Percentiles rank a stretch among this genome's conserved stretches.
Evolutionary conservation across 768 basidiomycete genomes (phyloP).

Genomic region (Tricholoma furcatifolium): DNA sequence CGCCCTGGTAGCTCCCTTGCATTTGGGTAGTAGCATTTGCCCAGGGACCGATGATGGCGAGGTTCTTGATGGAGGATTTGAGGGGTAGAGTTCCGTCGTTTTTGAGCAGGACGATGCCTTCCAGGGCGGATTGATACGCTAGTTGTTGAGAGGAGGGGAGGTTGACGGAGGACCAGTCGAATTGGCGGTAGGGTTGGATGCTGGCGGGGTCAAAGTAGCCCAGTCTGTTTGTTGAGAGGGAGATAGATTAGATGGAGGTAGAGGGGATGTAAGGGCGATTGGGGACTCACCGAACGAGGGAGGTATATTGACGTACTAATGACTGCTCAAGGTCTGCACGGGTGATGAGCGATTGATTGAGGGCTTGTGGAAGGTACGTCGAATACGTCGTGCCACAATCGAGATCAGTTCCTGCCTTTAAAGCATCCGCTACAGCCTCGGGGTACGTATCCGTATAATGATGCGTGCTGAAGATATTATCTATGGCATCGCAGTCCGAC

Average conservation of each 20-base stretch:
- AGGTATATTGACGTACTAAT: slow-evolving; percentile 47
- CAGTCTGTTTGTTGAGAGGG: slow-evolving; percentile 31
- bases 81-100: slow-evolving; percentile 63
- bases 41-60: slow-evolving; percentile 62
- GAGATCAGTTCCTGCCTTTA: slow-evolving; percentile 54
- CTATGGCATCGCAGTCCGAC: slow-evolving; percentile 55
- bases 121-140: slow-evolving; percentile 49
- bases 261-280: neutral
- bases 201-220: slow-evolving; percentile 56
- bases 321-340: slow-evolving; percentile 42
- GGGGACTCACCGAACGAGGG: slow-evolving; percentile 47
- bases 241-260: slow-evolving; percentile 6
- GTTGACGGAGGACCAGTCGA: slow-evolving; percentile 49
- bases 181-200: slow-evolving; percentile 49
- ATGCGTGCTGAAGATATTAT: slow-evolving; percentile 50
- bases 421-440: slow-evolving; percentile 47
- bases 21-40: slow-evolving; percentile 53
- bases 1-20: slow-evolving; percentile 59
- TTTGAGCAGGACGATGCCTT: slow-evolving; percentile 61
- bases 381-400: slow-evolving; percentile 54
- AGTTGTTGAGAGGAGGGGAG: slow-evolving; percentile 44
- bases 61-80: slow-evolving; percentile 37
- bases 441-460: slow-evolving; percentile 42
- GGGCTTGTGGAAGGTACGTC: slow-evolving; percentile 42
- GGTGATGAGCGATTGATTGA: slow-evolving; percentile 46